Percentiles rank a stretch among this genome's conserved stretches.
Evolutionary conservation across 257 asterid genomes (phyloP).

Genomic region (Nicotiana otophora): DNA sequence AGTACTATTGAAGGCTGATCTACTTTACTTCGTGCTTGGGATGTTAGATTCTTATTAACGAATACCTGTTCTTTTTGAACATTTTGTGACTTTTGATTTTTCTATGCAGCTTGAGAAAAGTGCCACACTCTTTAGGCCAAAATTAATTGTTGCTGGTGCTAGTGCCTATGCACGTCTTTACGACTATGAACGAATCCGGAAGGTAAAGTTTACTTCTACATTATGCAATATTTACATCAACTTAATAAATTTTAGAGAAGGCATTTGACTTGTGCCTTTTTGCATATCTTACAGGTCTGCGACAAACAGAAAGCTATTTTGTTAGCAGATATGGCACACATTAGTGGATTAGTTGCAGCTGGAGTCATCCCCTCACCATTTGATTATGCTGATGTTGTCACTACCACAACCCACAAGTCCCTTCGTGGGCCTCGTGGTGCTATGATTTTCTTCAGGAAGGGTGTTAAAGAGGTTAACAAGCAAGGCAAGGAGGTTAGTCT

Average conservation of each 20-base stretch:
- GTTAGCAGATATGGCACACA: conserved; percentile 99
- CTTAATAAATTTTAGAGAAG: not conserved
- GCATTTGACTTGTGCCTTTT: not conserved
- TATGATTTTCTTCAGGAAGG: conserved; percentile 92
- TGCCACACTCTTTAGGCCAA: conserved; percentile 89
- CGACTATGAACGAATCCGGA: conserved; percentile 85
- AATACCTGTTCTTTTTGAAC: not conserved
- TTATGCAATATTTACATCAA: not conserved
- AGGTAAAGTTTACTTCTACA: conserved; percentile 34
- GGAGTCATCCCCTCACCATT: conserved; percentile 97
- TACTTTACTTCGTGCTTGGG: not conserved
- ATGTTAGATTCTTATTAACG: not conserved
- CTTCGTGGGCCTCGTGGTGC: conserved; percentile 99
- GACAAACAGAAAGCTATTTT: conserved; percentile 79
- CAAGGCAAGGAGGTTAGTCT: conserved; percentile 85
- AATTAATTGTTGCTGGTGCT: conserved; percentile 94
- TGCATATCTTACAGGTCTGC: conserved; percentile 61
- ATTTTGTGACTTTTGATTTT: not conserved
- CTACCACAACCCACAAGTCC: conserved; percentile 96
- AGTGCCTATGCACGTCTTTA: conserved; percentile 92
- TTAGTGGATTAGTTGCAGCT: conserved; percentile 96
- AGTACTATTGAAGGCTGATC: not conserved
- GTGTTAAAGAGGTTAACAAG: conserved; percentile 80
- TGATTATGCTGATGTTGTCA: conserved; percentile 90
- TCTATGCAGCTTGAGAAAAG: conserved; percentile 75